Conservation (phyloP, 192 early-diverging fungal species). For the Backusella sp. region DNA sequence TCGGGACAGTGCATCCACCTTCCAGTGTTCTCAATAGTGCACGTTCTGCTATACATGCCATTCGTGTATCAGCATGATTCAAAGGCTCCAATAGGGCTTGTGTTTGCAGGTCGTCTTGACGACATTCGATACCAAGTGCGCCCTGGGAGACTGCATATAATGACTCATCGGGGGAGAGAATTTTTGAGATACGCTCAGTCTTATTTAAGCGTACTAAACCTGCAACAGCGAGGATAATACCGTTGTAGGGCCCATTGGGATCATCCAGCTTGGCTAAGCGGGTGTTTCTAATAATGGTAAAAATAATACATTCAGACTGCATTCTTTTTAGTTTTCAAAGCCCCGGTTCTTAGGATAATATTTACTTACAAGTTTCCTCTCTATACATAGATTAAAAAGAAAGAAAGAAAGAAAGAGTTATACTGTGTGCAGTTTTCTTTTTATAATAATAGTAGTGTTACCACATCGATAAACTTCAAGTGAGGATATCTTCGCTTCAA, state of each 20-base stretch:
- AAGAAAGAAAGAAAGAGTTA: constrained; percentile 8
- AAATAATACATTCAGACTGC: neutral
- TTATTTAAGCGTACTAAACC: constrained; percentile 75
- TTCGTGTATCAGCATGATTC: constrained; percentile 59
- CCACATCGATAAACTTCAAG: constrained; percentile 74
- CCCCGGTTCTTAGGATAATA: neutral
- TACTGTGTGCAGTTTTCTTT: neutral
- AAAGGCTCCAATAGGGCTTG: constrained; percentile 57
- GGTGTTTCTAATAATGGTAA: constrained; percentile 61
- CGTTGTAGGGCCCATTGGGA: constrained; percentile 61
- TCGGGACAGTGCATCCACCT: constrained; percentile 94
- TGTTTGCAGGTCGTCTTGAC: constrained; percentile 54
- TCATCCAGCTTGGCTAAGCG: constrained; percentile 85
- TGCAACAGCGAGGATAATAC: constrained; percentile 83
- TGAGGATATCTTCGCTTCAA: constrained; percentile 74
- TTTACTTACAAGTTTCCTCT: constrained; percentile 37
- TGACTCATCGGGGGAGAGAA: constrained; percentile 56
- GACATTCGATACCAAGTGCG: constrained; percentile 81
- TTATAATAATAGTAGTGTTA: constrained; percentile 23
- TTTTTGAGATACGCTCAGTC: constrained; percentile 69
- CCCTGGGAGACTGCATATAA: constrained; percentile 93
- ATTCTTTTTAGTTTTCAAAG: no score
- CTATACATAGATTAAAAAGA: neutral
- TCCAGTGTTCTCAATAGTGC: constrained; percentile 84
- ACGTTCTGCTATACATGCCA: constrained; percentile 79